Evolutionary conservation across 768 basidiomycete genomes (phyloP).

Genomic region (Gelatoporia subvermispora): DNA sequence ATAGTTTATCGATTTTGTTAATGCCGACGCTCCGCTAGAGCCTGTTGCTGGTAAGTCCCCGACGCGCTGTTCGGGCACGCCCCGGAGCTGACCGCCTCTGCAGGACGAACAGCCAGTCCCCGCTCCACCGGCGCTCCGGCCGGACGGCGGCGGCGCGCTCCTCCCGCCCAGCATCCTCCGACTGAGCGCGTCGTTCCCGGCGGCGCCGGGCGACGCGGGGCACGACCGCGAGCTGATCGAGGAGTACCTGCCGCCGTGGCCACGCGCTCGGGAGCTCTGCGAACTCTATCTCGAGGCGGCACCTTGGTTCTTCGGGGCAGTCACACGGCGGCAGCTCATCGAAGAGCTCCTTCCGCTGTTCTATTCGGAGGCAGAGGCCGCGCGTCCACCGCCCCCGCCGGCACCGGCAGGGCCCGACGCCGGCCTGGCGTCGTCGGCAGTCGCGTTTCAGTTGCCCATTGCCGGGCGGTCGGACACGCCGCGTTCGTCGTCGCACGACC

Average conservation of each 20-base stretch:
- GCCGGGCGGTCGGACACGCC: slow-evolving; percentile 20
- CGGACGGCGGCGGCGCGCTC: background rate
- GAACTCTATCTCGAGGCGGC: slow-evolving; percentile 75
- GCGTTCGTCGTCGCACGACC: slow-evolving; percentile 27
- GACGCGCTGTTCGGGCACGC: too few species aligned
- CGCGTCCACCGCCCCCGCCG: too few species aligned
- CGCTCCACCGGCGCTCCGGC: background rate
- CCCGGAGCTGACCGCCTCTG: background rate
- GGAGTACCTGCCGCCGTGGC: slow-evolving; percentile 53
- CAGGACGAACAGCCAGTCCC: slow-evolving; percentile 13
- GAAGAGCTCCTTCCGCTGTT: slow-evolving; percentile 60
- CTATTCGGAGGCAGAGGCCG: slow-evolving; percentile 62
- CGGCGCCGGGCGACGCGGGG: slow-evolving; percentile 34
- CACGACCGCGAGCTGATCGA: slow-evolving; percentile 43
- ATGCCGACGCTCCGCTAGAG: slow-evolving; percentile 17
- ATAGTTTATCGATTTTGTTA: background rate
- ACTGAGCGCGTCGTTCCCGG: slow-evolving; percentile 44
- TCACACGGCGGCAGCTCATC: slow-evolving; percentile 58
- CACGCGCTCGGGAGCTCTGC: slow-evolving; percentile 52
- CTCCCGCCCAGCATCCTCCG: slow-evolving; percentile 14
- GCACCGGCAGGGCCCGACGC: slow-evolving; percentile 15
- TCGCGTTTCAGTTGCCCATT: slow-evolving; percentile 18
- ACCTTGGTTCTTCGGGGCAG: slow-evolving; percentile 76
- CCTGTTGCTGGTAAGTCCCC: slow-evolving; percentile 13
- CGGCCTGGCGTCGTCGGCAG: slow-evolving; percentile 47